Base-by-base conservation (phyloP, 169 alveolate species). In the Plasmodium adleri region DNA sequence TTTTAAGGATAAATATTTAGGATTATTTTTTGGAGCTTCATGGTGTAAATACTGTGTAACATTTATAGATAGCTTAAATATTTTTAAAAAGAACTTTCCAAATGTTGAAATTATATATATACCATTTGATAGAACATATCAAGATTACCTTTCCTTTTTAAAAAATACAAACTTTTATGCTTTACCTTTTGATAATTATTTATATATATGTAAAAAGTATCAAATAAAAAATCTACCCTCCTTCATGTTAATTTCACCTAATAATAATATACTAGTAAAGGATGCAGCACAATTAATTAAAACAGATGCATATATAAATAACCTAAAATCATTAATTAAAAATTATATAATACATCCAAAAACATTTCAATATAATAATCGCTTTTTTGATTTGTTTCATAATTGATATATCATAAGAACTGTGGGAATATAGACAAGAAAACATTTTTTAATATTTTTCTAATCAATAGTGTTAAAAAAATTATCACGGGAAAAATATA, bases 31-130 rank as follows among this genome's bases (percentile, higher is more conserved):
- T 68, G 90, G 90, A n/a, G 90, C 90, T 7, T 80, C 90, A 13
- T 80, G 90, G 90, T 80, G 90, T 49, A 80, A 72, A 20, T 80
- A 80, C 15, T 80, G 90, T 56, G 72, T 68, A 80, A 68, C 83
- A 2, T 80, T 80, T 68, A 58, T 80, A 24, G 73, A 80, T 17
- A 80, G 59, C 22, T 32, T 80, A 17, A 80, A 80, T 13, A 28
- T 15, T 15, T 80, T 80, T 80, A 80, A 80, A 68, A 80, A 67
- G 28, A 58, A 66, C 20, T 80, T 80, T 15, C 90, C 90, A 0
- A 68, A 54, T 67, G 12, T 80, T 43, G 85, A 80, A 80, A 80
- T 80, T 3, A 80, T 80, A 12, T 80, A 80, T 63, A 80, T 80
- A 47, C 90, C 90, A 12, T 80, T 80, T 80, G 90, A 80, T 62